Evolutionary conservation across 1,284 basidiomycete species (phyloP).

Genomic region (Trichosporon sp.): DNA sequence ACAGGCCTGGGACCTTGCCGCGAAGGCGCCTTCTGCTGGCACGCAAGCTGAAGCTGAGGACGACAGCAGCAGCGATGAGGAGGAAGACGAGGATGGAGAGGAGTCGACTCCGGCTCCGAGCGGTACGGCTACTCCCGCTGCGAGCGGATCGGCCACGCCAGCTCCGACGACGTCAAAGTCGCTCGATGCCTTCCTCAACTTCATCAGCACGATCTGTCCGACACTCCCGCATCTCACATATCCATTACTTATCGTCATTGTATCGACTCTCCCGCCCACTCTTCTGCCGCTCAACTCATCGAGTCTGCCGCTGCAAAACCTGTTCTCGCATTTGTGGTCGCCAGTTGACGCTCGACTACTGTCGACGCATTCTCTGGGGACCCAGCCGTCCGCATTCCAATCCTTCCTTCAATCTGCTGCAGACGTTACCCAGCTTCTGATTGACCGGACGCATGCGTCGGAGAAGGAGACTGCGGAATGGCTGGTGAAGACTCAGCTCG

Average conservation of each 20-base stretch:
- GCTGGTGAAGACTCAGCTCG: slow-evolving; percentile 37
- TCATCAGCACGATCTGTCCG: slow-evolving; percentile 42
- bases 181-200: slow-evolving; percentile 53
- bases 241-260: slow-evolving; percentile 36
- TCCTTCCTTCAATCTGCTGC: slow-evolving; percentile 34
- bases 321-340: slow-evolving; percentile 44
- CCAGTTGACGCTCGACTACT: slow-evolving; percentile 41
- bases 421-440: slow-evolving; percentile 30
- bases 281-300: slow-evolving; percentile 29
- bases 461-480: slow-evolving; percentile 23
- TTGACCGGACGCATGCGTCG: slow-evolving; percentile 22
- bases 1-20: slow-evolving; percentile 57
- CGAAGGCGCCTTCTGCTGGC: not conserved
- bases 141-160: not conserved
- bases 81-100: slow-evolving; percentile 47
- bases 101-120: slow-evolving; percentile 39
- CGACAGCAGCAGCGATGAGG: slow-evolving; percentile 28
- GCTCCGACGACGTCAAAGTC: slow-evolving; percentile 38
- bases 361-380: slow-evolving; percentile 37
- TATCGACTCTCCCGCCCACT: slow-evolving; percentile 35
- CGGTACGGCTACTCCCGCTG: slow-evolving; percentile 1
- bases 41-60: slow-evolving; percentile 11
- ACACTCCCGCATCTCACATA: slow-evolving; percentile 41
- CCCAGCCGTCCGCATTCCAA: slow-evolving; percentile 37
- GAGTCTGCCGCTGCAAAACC: slow-evolving; percentile 26